These are phyloP conservation scores for Curvularia sp. DNA, from an alignment of 2,329 filamentous ascomycete genomes.

Conservation along the genomic window DNA sequence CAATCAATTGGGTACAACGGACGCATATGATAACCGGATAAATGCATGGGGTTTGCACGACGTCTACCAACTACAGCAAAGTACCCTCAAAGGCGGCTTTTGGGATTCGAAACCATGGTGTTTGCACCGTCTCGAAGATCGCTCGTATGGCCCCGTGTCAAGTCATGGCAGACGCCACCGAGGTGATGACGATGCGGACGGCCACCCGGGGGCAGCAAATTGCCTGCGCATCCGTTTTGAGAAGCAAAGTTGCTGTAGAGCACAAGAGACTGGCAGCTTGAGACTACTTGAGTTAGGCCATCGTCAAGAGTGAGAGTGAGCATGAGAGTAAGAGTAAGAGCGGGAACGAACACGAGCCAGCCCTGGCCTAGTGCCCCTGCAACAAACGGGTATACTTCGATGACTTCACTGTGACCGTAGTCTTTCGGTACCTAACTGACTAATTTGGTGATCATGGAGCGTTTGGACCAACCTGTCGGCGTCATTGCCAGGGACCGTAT, in stretches of 20 bases:
- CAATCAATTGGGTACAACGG: constrained; percentile 2
- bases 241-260: background rate
- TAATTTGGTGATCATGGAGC: background rate
- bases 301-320: background rate
- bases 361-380: constrained; percentile 6
- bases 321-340: background rate
- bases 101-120: constrained; percentile 1
- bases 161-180: background rate
- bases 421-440: constrained; percentile 2
- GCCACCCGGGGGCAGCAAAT: background rate
- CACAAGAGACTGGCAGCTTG: constrained; percentile 5
- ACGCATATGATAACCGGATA: constrained; percentile 18
- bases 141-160: constrained; percentile 10
- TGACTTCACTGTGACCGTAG: constrained; percentile 17
- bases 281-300: constrained; percentile 3
- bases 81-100: constrained; percentile 20
- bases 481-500: background rate
- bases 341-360: background rate
- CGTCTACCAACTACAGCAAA: constrained; percentile 7
- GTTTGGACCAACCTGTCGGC: background rate
- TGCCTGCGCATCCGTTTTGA: constrained; percentile 1
- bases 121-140: constrained; percentile 7
- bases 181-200: background rate
- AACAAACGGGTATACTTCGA: constrained; percentile 10
- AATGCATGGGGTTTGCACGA: constrained; percentile 15